Percentiles rank a stretch among this genome's conserved stretches.
phyloP scores from a whole-genome alignment of 768 basidiomycete genomes.

The Amanita thiersii region DNA sequence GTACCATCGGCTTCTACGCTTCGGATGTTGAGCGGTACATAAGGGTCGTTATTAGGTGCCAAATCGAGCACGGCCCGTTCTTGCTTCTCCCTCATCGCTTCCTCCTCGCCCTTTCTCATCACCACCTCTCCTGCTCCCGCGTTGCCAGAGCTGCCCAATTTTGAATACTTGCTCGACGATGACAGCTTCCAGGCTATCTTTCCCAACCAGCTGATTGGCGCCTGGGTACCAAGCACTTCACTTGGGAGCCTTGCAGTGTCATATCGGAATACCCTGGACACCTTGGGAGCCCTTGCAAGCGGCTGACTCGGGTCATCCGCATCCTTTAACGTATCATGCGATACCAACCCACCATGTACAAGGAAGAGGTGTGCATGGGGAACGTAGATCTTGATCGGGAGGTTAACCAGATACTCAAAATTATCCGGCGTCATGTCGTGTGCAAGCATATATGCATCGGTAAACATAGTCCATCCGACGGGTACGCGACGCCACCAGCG shows the following conservation, averaged over 20 bases:
- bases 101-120: constrained; percentile 13
- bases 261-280: constrained; percentile 14
- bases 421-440: constrained; percentile 51
- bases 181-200: neutral
- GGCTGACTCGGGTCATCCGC: constrained; percentile 54
- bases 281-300: constrained; percentile 50
- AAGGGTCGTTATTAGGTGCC: constrained; percentile 73
- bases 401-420: constrained; percentile 63
- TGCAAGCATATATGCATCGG: constrained; percentile 74
- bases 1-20: constrained; percentile 33
- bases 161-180: neutral
- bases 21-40: constrained; percentile 70
- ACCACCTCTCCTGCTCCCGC: neutral
- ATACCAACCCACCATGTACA: constrained; percentile 78
- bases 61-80: constrained; percentile 66
- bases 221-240: neutral
- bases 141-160: neutral
- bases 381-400: constrained; percentile 70
- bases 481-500: constrained; percentile 49
- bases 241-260: neutral
- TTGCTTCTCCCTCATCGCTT: constrained; percentile 44
- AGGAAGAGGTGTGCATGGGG: constrained; percentile 71
- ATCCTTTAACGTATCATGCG: constrained; percentile 54
- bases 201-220: neutral
- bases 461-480: constrained; percentile 63